Conservation (phyloP, 2,329 filamentous ascomycete species). For the Neonectria faginata region DNA sequence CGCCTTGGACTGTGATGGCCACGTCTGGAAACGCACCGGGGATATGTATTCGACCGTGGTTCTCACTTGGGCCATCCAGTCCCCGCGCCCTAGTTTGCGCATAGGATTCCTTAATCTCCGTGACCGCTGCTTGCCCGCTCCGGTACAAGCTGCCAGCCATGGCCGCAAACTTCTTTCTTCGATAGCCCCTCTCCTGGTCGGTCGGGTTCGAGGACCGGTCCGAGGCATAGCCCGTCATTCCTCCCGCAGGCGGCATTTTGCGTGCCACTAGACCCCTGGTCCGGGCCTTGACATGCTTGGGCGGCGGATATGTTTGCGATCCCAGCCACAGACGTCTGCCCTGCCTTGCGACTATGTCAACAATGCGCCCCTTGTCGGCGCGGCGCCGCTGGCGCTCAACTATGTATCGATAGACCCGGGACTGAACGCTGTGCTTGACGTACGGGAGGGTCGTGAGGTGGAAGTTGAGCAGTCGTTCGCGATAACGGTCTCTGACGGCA, state of each 20-base stretch:
- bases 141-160: constrained; percentile 69
- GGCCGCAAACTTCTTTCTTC: constrained; percentile 80
- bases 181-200: constrained; percentile 72
- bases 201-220: constrained; percentile 44
- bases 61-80: constrained; percentile 46
- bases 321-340: constrained; percentile 61
- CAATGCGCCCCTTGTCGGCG: constrained; percentile 59
- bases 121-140: constrained; percentile 67
- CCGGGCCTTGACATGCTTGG: constrained; percentile 50
- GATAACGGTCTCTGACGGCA: constrained; percentile 70
- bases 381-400: constrained; percentile 71
- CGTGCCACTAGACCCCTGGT: constrained; percentile 46
- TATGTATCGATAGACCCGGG: constrained; percentile 80
- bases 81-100: constrained; percentile 61
- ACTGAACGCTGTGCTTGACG: constrained; percentile 78
- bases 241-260: constrained; percentile 47
- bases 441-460: constrained; percentile 80
- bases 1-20: constrained; percentile 80
- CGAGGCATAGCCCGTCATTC: constrained; percentile 46
- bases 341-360: constrained; percentile 57
- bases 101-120: constrained; percentile 69
- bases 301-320: constrained; percentile 43
- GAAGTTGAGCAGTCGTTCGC: constrained; percentile 75
- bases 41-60: constrained; percentile 58
- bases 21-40: constrained; percentile 87